Evolutionary conservation across 176 grass and related monocot genomes (phyloP), one percentile per base, ranked within the genome.

Genomic region (Carex kokanica): DNA sequence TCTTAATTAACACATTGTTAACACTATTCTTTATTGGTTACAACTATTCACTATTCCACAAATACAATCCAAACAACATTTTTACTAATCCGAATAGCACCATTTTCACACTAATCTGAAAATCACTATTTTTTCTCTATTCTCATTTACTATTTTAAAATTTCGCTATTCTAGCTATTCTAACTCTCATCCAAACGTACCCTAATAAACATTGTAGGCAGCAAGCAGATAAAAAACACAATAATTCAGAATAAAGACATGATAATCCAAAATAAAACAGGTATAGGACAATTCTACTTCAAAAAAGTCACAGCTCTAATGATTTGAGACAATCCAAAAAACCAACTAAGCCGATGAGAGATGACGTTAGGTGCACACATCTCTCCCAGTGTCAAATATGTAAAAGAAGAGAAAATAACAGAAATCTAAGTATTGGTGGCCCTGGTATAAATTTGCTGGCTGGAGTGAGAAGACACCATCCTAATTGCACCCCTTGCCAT

Each of bases 361-460:
- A 64, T 64, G 43, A 58, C 55, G 18, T 18, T 57, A 57, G 64
- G 64, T 18, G 64, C 64, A 67, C 27, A 32, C 4, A 1, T 68
- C 64, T 70, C 16, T n/a, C 5, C 34, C 31, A 43, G 36, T 15
- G 14, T 45, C 36, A 71, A 10, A 43, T 45, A 16, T 15, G 23
- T 78, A 57, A 60, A 60, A 80, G 29, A 59, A 61, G 43, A 80
- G 3, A 80, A 40, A 38, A 43, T 36, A 80, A 55, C 78, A 32
- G 15, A 57, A 58, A 83, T 47, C 59, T 64, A 85, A 62, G 83
- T 85, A 32, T 85, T 85, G 34, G 83, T 85, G 13, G 83, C 83
- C 24, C 83, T 23, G 43, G 83, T 85, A 67, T 85, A 85, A 53
- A 85, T 85, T 32, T 85, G 83, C 69, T 85, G 83, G 45, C 83